phyloP scores from a whole-genome alignment of 2,329 filamentous ascomycete genomes.

The Setomelanomma holmii region DNA sequence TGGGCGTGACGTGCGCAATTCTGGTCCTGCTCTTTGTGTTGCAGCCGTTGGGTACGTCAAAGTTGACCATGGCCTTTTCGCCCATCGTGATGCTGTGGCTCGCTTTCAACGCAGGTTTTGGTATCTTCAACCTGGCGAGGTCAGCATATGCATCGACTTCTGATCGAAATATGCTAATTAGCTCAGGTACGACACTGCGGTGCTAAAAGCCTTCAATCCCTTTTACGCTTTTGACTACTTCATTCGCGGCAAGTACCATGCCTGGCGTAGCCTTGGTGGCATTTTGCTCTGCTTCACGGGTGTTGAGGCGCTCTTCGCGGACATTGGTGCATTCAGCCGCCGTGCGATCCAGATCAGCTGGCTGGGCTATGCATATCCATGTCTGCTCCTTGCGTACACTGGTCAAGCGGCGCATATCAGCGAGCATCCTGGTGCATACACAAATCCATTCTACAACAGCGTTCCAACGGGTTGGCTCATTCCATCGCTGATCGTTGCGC shows the following conservation, averaged over 20 bases:
- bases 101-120: slow-evolving; percentile 66
- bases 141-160: slow-evolving; percentile 8
- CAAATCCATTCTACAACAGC: slow-evolving; percentile 77
- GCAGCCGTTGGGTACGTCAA: slow-evolving; percentile 70
- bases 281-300: slow-evolving; percentile 76
- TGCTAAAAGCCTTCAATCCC: slow-evolving; percentile 61
- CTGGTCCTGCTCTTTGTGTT: slow-evolving; percentile 68
- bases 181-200: slow-evolving; percentile 53
- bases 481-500: slow-evolving; percentile 71
- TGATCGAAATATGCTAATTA: slow-evolving; percentile 16
- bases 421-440: slow-evolving; percentile 64
- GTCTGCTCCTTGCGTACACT: slow-evolving; percentile 69
- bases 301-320: slow-evolving; percentile 80
- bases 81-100: slow-evolving; percentile 74
- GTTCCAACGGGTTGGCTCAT: slow-evolving; percentile 73
- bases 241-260: slow-evolving; percentile 63
- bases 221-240: slow-evolving; percentile 69
- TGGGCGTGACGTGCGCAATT: slow-evolving; percentile 70
- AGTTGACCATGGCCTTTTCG: slow-evolving; percentile 67
- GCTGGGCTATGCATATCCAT: slow-evolving; percentile 73
- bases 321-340: slow-evolving; percentile 76
- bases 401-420: slow-evolving; percentile 79
- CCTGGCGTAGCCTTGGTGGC: slow-evolving; percentile 72
- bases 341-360: slow-evolving; percentile 75
- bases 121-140: slow-evolving; percentile 61